phyloP scores from a whole-genome alignment of 2,329 filamentous ascomycete species.

The Xylaria sp. region DNA sequence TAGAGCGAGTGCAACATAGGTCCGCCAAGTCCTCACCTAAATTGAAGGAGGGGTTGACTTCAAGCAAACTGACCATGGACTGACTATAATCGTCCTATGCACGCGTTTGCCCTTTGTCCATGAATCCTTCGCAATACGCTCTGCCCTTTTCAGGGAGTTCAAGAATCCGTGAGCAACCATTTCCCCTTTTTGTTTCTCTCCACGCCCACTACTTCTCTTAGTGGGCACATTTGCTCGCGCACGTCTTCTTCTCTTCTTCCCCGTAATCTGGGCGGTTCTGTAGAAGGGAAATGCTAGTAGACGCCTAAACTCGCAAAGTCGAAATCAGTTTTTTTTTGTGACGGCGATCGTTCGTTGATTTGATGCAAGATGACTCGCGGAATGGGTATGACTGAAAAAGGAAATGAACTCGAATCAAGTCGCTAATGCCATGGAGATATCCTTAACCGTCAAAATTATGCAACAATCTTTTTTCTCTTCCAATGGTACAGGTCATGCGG shows the following conservation, averaged over 20 bases:
- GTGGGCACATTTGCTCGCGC: slow-evolving; percentile 31
- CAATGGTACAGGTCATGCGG: slow-evolving; percentile 45
- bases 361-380: slow-evolving; percentile 39
- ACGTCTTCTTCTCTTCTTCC: slow-evolving; percentile 32
- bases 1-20: slow-evolving; percentile 9
- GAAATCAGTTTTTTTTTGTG: slow-evolving; percentile 42
- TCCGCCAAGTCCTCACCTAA: slow-evolving; percentile 14
- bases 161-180: slow-evolving; percentile 28
- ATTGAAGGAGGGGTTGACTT: neutral
- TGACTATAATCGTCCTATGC: slow-evolving; percentile 8
- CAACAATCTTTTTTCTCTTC: slow-evolving; percentile 52
- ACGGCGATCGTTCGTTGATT: slow-evolving; percentile 37
- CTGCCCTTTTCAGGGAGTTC: slow-evolving; percentile 20
- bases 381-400: slow-evolving; percentile 45
- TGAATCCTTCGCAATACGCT: slow-evolving; percentile 18
- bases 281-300: slow-evolving; percentile 32
- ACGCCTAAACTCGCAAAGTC: slow-evolving; percentile 38
- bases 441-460: slow-evolving; percentile 50
- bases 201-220: slow-evolving; percentile 28
- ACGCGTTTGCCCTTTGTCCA: slow-evolving; percentile 18
- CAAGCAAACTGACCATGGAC: slow-evolving; percentile 10
- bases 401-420: slow-evolving; percentile 46
- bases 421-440: slow-evolving; percentile 56
- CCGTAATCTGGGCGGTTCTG: slow-evolving; percentile 38
- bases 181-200: slow-evolving; percentile 32